Evolutionary conservation across 306 rosid genomes (phyloP).

Genomic region (Morella rubra): DNA sequence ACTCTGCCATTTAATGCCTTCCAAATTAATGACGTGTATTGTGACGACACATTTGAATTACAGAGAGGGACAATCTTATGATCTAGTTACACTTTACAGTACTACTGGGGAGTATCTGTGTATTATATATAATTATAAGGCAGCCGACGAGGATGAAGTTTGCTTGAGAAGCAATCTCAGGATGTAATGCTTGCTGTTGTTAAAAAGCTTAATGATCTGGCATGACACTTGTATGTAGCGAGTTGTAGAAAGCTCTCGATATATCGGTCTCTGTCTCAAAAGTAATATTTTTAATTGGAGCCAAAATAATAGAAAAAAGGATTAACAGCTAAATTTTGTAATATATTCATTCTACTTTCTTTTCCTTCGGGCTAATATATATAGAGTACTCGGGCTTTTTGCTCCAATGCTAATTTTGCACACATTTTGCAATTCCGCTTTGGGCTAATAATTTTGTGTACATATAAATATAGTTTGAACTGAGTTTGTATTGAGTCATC

Average conservation of each 20-base stretch:
- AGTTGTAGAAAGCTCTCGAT: neutral
- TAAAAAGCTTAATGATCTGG: neutral
- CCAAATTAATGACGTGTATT: neutral
- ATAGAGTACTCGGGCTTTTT: neutral
- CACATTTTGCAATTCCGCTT: no score
- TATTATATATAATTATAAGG: neutral
- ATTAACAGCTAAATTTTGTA: neutral
- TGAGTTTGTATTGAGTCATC: no score
- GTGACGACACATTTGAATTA: neutral
- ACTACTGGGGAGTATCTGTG: neutral
- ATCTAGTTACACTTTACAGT: neutral
- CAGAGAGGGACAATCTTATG: neutral
- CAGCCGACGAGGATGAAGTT: conserved; percentile 5
- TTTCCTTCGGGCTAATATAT: no score
- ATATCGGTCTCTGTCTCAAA: neutral
- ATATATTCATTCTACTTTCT: neutral
- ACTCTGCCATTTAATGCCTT: neutral
- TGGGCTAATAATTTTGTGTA: no score
- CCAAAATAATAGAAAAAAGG: neutral
- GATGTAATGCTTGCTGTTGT: conserved; percentile 8
- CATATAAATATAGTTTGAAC: no score
- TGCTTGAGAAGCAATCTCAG: conserved; percentile 7
- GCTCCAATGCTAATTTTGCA: neutral
- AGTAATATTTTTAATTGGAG: neutral
- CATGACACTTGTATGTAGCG: neutral